Conservation (phyloP, 306 rosid species). For the Corylus avellana region DNA sequence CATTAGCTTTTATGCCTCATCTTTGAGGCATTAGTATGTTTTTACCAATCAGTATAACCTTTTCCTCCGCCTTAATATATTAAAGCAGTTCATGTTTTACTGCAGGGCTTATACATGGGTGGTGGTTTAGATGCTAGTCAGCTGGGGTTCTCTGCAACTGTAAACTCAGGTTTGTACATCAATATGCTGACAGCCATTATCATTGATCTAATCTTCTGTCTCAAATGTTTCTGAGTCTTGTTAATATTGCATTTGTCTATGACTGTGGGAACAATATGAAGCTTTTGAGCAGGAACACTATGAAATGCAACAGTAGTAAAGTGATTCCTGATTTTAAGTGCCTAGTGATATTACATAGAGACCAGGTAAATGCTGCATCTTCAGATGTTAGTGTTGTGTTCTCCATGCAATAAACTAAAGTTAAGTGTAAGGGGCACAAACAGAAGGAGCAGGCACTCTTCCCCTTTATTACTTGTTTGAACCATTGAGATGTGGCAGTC, state of each 20-base stretch:
- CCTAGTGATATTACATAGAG: background rate
- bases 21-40: conserved; percentile 19
- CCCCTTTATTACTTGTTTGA: background rate
- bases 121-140: conserved; percentile 52
- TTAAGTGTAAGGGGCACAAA: background rate
- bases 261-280: background rate
- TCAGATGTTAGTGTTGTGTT: background rate
- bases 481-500: background rate
- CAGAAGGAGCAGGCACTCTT: background rate
- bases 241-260: conserved; percentile 12
- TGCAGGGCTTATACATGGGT: conserved; percentile 69
- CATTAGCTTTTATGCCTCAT: conserved; percentile 29
- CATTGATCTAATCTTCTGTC: conserved; percentile 11
- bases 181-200: conserved; percentile 22
- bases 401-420: conserved; percentile 4
- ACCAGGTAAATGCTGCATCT: background rate
- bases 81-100: conserved; percentile 25
- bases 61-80: conserved; percentile 23
- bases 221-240: conserved; percentile 12
- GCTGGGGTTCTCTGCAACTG: conserved; percentile 55
- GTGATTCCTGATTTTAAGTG: conserved; percentile 5
- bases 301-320: background rate
- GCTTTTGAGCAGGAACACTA: background rate
- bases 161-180: conserved; percentile 65
- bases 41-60: conserved; percentile 5